Evolutionary conservation across 257 asterid species (phyloP).

Genomic region (Nicotiana noctiflora): DNA sequence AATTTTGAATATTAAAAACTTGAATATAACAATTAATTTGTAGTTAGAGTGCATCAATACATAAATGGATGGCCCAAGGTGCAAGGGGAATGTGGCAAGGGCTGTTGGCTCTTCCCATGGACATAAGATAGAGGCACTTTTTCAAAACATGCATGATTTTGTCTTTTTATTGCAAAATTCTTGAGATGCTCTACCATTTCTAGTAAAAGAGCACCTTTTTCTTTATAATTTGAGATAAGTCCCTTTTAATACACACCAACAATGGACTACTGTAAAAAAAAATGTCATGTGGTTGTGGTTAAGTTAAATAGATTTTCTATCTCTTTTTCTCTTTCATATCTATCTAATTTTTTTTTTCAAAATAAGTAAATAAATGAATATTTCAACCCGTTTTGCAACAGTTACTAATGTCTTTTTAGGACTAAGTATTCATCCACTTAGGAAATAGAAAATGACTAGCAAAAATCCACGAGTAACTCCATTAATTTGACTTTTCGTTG

Average conservation of each 20-base stretch:
- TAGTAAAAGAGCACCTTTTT: constrained; percentile 20
- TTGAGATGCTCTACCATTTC: constrained; percentile 18
- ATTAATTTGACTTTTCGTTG: no score
- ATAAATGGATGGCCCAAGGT: constrained; percentile 8
- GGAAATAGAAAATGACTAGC: neutral
- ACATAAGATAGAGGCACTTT: constrained; percentile 6
- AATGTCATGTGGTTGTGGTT: constrained; percentile 3
- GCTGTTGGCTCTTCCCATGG: neutral
- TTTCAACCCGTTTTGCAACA: neutral
- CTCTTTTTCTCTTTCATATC: neutral
- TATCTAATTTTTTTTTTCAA: neutral
- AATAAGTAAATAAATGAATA: neutral
- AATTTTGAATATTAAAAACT: neutral
- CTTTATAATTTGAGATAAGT: constrained; percentile 23
- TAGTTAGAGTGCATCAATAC: neutral
- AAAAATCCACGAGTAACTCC: no score
- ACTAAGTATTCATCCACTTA: neutral
- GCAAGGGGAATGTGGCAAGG: constrained; percentile 8
- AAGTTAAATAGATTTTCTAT: neutral
- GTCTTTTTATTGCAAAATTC: constrained; percentile 29
- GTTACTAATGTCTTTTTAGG: neutral
- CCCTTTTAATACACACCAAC: constrained; percentile 27
- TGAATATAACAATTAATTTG: neutral
- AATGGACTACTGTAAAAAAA: constrained; percentile 17
- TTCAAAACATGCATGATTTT: constrained; percentile 19